phyloP scores from a whole-genome alignment of 169 alveolate species.

The Plasmodium gallinaceum region DNA sequence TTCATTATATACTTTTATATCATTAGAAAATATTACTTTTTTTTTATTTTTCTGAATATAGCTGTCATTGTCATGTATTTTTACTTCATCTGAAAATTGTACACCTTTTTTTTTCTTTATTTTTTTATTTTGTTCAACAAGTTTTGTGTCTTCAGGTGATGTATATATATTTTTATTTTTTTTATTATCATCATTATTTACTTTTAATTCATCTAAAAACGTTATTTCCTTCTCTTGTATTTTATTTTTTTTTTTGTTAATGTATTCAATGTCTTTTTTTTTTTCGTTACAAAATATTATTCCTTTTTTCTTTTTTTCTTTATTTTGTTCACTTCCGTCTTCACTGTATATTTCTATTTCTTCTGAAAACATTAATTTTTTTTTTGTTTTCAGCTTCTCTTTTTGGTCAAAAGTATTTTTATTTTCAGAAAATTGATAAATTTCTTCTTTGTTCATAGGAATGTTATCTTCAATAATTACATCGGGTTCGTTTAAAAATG shows the following conservation, averaged over 20 bases:
- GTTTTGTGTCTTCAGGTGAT: background rate
- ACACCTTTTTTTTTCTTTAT: conserved; percentile 36
- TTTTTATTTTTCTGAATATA: background rate
- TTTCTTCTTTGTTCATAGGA: background rate
- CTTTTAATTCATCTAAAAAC: conserved; percentile 10
- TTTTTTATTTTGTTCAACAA: background rate
- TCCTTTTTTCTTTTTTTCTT: conserved; percentile 29
- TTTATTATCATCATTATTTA: conserved; percentile 8
- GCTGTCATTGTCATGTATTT: background rate
- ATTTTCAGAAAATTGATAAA: background rate
- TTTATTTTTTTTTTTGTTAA: background rate
- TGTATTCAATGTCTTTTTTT: background rate
- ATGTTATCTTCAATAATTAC: conserved; percentile 1
- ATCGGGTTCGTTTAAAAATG: conserved; percentile 11
- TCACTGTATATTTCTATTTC: conserved; percentile 26
- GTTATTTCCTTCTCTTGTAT: conserved; percentile 23
- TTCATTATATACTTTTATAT: conserved; percentile 13
- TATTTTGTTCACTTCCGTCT: conserved; percentile 1
- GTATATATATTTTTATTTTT: background rate
- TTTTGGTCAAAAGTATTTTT: background rate
- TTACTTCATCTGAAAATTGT: conserved; percentile 18
- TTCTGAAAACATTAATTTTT: conserved; percentile 62
- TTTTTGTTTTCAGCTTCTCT: conserved; percentile 23
- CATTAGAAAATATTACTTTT: conserved; percentile 16
- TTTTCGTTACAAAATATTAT: conserved; percentile 15